phyloP scores from a whole-genome alignment of 352 stramenopile species.

The Phytophthora rubi region DNA sequence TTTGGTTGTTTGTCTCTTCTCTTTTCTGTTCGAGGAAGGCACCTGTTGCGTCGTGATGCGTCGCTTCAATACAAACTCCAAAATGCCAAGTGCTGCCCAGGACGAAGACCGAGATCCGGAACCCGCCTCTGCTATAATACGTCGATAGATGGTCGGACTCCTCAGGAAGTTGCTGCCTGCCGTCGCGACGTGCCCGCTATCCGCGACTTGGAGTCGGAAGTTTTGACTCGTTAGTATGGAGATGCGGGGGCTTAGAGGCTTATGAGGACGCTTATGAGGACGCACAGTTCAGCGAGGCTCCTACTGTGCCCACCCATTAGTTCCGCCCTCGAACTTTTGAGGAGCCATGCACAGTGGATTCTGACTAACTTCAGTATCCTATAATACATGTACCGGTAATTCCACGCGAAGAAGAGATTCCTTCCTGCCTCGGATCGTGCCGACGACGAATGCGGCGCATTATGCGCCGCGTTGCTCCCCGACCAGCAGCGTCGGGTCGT shows the following conservation, averaged over 20 bases:
- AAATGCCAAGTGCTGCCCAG: not conserved
- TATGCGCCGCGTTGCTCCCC: not conserved
- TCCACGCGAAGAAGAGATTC: not conserved
- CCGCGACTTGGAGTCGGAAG: not conserved
- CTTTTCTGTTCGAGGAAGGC: conserved; percentile 35
- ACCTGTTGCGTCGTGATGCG: conserved; percentile 23
- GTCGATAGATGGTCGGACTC: not conserved
- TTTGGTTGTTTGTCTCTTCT: conserved; percentile 6
- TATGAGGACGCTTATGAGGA: not conserved
- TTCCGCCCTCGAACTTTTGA: not conserved
- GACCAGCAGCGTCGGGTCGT: not conserved
- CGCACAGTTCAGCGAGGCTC: not conserved
- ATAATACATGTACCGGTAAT: not conserved
- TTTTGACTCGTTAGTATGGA: not conserved
- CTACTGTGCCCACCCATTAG: not conserved
- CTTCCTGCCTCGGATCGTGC: not conserved
- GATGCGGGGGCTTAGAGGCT: not conserved
- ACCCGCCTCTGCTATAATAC: not conserved
- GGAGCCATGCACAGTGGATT: not conserved
- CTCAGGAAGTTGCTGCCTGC: not conserved
- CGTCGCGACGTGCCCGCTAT: not conserved
- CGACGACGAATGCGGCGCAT: not conserved
- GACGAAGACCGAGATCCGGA: conserved; percentile 8
- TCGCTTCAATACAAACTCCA: conserved; percentile 10
- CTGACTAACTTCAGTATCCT: not conserved